Percentiles rank a stretch among this genome's conserved stretches.
Conservation (phyloP, 352 stramenopile genomes). For the Phytophthora macrochlamydospora region DNA sequence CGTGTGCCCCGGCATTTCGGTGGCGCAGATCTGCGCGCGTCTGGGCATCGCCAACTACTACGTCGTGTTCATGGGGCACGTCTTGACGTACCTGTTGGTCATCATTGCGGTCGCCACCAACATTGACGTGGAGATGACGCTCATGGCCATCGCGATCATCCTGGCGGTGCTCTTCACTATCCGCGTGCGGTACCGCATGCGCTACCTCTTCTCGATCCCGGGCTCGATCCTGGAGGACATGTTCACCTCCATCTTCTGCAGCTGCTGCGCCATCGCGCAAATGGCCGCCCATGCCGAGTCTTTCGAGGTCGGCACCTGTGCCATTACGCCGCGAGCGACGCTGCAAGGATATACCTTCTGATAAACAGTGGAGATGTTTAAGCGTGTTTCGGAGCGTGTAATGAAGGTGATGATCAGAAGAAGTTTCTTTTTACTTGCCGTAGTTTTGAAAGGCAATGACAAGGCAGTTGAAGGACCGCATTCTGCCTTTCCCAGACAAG, state of each 20-base stretch:
- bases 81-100: constrained; percentile 38
- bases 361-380: background rate
- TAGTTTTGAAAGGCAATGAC: background rate
- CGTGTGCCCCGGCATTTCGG: constrained; percentile 45
- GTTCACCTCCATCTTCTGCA: constrained; percentile 36
- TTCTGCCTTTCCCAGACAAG: too few relatives aligned
- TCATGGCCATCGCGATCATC: constrained; percentile 40
- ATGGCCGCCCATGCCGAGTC: constrained; percentile 58
- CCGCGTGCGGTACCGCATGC: constrained; percentile 58
- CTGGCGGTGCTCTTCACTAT: constrained; percentile 38
- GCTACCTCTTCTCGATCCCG: constrained; percentile 59
- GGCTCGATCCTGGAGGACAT: constrained; percentile 47
- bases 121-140: constrained; percentile 32
- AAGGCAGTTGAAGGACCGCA: too few relatives aligned
- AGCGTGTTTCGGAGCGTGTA: background rate
- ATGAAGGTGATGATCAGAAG: background rate
- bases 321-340: constrained; percentile 36
- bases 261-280: constrained; percentile 53
- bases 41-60: constrained; percentile 49
- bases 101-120: constrained; percentile 34
- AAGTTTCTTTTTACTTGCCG: background rate
- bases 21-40: constrained; percentile 53
- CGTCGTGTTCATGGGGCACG: constrained; percentile 35
- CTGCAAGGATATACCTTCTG: constrained; percentile 38
- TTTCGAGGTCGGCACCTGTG: constrained; percentile 39